Base-by-base conservation (phyloP, 805 yeast species). In the Spathaspora passalidarum region DNA sequence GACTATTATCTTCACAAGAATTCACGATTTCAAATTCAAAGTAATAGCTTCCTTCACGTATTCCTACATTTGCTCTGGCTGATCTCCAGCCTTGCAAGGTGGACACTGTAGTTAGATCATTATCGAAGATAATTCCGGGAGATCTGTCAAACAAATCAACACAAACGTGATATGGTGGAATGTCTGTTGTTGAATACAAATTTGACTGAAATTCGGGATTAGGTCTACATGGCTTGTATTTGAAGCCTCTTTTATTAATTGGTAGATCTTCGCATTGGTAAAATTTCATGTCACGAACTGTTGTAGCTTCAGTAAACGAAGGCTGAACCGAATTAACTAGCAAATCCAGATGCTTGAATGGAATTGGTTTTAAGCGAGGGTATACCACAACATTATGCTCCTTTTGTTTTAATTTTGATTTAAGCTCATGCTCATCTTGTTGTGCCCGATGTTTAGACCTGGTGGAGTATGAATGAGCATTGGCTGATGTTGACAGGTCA, bases 41-140 rank as follows among this genome's bases (percentile, higher is more conserved):
- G 62, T 84, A 92, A 72, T 86, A 85, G 14, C 62, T 65, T 0
- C 98, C 99, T 52, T 87, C 91, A 21, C 86, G 71, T 9, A 92
- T 72, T 1, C 88, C 82, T 1, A 85, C 80, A 61, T 86, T 89
- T 4, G 90, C 75, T 40, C 97, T 66, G 0, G 81, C 80, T 26
- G 88, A 81, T 50, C 94, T 72, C 90, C 96, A 94, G 0, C 97
- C 97, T 43, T 72, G 75, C 4, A 66, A 65, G 1, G 88, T 78
- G 0, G 87, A 76, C 0, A 84, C 83, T 3, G 71, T 59, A 3
- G 51, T 42, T 52, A 62, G 51, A 19, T 61, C 60, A 14, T 62
- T 59, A 44, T 57, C 57, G 43, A 62, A 62, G 2, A 60, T 45
- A 3, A 84, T 68, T 0, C 84, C 86, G 8, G 73, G 77, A 0